Percentiles rank a stretch among this genome's conserved stretches.
phyloP scores from a whole-genome alignment of 2,329 filamentous ascomycete species.

The Botrytis squamosa region DNA sequence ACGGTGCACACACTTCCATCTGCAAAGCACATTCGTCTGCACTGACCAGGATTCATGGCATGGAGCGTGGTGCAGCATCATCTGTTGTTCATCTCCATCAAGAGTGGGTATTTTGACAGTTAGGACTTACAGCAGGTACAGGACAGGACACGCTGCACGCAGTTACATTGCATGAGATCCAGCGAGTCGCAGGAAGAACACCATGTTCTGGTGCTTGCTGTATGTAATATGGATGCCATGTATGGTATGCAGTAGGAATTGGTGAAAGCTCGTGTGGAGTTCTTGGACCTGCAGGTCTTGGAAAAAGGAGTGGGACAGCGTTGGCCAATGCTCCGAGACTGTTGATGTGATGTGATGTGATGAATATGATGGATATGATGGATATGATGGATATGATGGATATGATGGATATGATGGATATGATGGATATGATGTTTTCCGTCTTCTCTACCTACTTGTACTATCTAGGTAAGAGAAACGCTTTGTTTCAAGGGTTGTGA shows the following conservation, averaged over 20 bases:
- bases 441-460: too few relatives aligned
- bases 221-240: background rate
- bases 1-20: slow-evolving; percentile 2
- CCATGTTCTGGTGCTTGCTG: background rate
- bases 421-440: too few relatives aligned
- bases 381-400: too few relatives aligned
- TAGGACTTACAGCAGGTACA: background rate
- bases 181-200: background rate
- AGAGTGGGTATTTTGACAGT: background rate
- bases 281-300: slow-evolving; percentile 6
- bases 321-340: background rate
- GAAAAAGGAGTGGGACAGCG: background rate
- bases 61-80: background rate
- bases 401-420: background rate
- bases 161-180: background rate
- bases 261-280: background rate
- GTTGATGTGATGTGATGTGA: background rate
- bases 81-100: slow-evolving; percentile 11
- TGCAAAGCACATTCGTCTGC: slow-evolving; percentile 6
- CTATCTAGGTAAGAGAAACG: background rate
- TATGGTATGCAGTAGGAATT: background rate
- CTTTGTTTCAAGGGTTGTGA: background rate
- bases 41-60: background rate
- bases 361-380: background rate
- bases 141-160: slow-evolving; percentile 2